phyloP scores from a whole-genome alignment of 306 rosid species.

The Acacia crassicarpa region DNA sequence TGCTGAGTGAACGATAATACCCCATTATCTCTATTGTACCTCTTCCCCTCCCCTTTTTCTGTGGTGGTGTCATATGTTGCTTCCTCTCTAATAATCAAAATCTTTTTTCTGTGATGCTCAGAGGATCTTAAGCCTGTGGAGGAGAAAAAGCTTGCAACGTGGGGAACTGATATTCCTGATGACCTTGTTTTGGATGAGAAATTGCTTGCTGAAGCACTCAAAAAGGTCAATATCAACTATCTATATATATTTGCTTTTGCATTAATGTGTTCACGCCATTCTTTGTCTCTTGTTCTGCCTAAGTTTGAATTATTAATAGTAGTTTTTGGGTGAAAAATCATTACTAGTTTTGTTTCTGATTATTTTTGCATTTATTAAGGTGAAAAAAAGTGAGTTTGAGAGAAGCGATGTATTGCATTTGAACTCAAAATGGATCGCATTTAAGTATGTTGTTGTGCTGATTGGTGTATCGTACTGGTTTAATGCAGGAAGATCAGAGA shows the following conservation, averaged over 20 bases:
- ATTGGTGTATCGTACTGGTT: constrained; percentile 6
- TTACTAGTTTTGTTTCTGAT: background rate
- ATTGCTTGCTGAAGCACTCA: constrained; percentile 34
- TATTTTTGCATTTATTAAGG: background rate
- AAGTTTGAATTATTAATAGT: background rate
- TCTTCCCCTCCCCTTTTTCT: background rate
- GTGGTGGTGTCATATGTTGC: background rate
- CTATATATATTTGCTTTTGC: background rate
- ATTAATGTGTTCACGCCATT: background rate
- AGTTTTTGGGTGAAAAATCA: background rate
- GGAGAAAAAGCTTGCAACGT: constrained; percentile 35
- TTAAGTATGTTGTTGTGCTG: background rate
- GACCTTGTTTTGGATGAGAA: constrained; percentile 32
- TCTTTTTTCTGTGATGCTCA: background rate
- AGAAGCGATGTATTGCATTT: background rate
- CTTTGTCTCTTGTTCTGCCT: background rate
- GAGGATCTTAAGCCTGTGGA: constrained; percentile 19
- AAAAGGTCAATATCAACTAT: constrained; percentile 23
- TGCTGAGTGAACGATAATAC: background rate
- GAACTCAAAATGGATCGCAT: background rate
- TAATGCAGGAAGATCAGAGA: constrained; percentile 56
- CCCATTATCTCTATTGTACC: background rate
- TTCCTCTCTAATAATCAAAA: background rate
- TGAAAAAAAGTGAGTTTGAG: background rate
- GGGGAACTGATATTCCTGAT: constrained; percentile 41